Evolutionary conservation across 2,329 filamentous ascomycete genomes (phyloP).

Genomic region (Fusarium floridanum): DNA sequence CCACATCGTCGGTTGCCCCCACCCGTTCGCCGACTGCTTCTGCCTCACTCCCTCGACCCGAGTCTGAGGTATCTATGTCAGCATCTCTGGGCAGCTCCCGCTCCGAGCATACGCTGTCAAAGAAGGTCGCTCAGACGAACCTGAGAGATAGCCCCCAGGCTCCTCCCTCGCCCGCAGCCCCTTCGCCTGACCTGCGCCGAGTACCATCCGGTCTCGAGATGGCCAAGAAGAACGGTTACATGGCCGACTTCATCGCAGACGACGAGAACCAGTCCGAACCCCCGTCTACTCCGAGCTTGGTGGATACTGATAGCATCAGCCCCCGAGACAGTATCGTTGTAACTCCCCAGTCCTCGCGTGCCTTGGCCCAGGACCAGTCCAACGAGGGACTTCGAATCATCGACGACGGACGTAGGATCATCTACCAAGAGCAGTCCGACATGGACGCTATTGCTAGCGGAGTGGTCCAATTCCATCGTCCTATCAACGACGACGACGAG

Average conservation of each 20-base stretch:
- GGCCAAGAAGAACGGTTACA: constrained; percentile 46
- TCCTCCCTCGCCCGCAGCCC: constrained; percentile 30
- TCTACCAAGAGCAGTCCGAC: constrained; percentile 45
- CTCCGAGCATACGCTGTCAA: constrained; percentile 41
- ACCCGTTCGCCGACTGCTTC: constrained; percentile 31
- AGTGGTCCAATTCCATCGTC: constrained; percentile 41
- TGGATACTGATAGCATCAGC: constrained; percentile 49
- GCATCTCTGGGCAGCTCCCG: constrained; percentile 40
- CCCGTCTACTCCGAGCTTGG: constrained; percentile 48
- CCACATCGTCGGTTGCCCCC: constrained; percentile 26
- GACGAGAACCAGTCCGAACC: constrained; percentile 48
- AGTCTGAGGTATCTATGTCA: constrained; percentile 37
- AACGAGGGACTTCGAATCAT: constrained; percentile 46
- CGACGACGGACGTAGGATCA: constrained; percentile 46
- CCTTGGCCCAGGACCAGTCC: constrained; percentile 40
- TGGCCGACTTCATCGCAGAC: constrained; percentile 46
- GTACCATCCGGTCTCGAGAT: constrained; percentile 46
- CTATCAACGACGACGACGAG: constrained; percentile 39
- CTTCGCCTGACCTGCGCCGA: constrained; percentile 35
- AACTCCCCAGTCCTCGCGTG: constrained; percentile 42
- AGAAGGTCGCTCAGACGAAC: constrained; percentile 40
- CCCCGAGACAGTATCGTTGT: constrained; percentile 46
- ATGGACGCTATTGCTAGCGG: constrained; percentile 41
- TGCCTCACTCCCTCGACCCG: constrained; percentile 22
- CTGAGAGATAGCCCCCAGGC: constrained; percentile 36